These are phyloP conservation scores for Debaryomycetaceae sp. DNA, from an alignment of 1,139 yeast species.

Conservation along the genomic window DNA sequence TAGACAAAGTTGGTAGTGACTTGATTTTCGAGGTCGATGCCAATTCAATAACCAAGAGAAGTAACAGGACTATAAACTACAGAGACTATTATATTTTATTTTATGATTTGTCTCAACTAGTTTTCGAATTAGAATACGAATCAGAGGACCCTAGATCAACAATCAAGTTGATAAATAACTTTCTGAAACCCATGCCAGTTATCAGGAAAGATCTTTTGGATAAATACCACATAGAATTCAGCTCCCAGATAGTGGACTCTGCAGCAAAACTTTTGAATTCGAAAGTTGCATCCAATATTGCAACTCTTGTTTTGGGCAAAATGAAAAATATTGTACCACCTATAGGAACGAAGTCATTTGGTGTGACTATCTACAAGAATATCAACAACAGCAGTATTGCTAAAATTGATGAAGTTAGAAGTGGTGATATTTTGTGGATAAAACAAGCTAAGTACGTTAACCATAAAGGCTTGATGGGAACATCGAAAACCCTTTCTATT, in stretches of 20 bases:
- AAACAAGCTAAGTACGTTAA: slow-evolving; percentile 71
- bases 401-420: slow-evolving; percentile 60
- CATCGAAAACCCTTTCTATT: slow-evolving; percentile 36
- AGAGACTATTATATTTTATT: slow-evolving; percentile 73
- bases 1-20: slow-evolving; percentile 43
- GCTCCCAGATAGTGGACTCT: slow-evolving; percentile 36
- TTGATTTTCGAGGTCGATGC: slow-evolving; percentile 66
- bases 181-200: slow-evolving; percentile 44
- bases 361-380: slow-evolving; percentile 62
- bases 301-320: slow-evolving; percentile 17
- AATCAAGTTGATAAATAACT: slow-evolving; percentile 42
- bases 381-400: slow-evolving; percentile 47
- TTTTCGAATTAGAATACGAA: slow-evolving; percentile 57
- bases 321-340: slow-evolving; percentile 42
- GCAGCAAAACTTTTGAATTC: slow-evolving; percentile 44
- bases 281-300: slow-evolving; percentile 24
- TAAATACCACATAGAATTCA: slow-evolving; percentile 45
- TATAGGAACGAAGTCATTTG: slow-evolving; percentile 67
- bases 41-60: slow-evolving; percentile 53
- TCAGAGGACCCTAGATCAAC: slow-evolving; percentile 53
- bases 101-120: slow-evolving; percentile 68
- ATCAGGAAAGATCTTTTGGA: slow-evolving; percentile 50
- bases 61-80: slow-evolving; percentile 46
- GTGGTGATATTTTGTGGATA: slow-evolving; percentile 82
- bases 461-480: slow-evolving; percentile 62